Base-by-base conservation (phyloP, 306 rosid species). In the Trifolium repens region DNA sequence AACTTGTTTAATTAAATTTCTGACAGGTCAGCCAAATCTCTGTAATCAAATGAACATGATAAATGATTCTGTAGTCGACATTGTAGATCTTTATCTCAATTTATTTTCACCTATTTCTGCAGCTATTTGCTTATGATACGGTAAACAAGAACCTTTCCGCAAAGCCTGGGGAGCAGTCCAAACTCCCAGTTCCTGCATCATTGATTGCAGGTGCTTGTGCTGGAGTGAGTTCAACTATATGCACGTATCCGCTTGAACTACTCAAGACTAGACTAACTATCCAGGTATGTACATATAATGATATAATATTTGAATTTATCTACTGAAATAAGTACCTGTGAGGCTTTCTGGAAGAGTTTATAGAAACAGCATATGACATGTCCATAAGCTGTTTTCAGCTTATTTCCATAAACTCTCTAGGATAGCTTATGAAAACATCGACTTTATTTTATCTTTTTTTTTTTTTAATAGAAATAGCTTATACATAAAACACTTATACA, bases 191-290 rank as follows among this genome's bases (percentile, higher is more conserved):
- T 78, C 96, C 99, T 49, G 92, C 99, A 39, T 94, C 99, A 0
- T 80, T 94, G 82, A 64, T 94, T 70, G 99, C 99, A 16, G 99
- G 99, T 17, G 99, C 99, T 44, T 92, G 96, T 84, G 99, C 98
- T 60, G 99, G 99, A 82, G 96, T 94, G 35, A 92, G 96, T 83
- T 91, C 99, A 55, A 94, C 99, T 15, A 46, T 94, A 34, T 84
- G 85, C 81, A 94, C 96, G 6, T 92, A 94, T 78, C 97, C 99
- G 10, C 99, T 94, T 17, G 99, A 94, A 80, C 81, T 94, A 73
- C 81, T 94, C 64, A 94, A 94, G 83, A 94, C 99, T 43, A 89
- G 99, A 67, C 85, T 94, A 83, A 94, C 99, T 47, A 85, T 94
- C 57, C 96, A 94, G 96, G 99, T 92, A 85, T 57, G 34, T 52